Evolutionary conservation across 805 yeast genomes (phyloP).

Genomic region (Starmerella scarabaei): DNA sequence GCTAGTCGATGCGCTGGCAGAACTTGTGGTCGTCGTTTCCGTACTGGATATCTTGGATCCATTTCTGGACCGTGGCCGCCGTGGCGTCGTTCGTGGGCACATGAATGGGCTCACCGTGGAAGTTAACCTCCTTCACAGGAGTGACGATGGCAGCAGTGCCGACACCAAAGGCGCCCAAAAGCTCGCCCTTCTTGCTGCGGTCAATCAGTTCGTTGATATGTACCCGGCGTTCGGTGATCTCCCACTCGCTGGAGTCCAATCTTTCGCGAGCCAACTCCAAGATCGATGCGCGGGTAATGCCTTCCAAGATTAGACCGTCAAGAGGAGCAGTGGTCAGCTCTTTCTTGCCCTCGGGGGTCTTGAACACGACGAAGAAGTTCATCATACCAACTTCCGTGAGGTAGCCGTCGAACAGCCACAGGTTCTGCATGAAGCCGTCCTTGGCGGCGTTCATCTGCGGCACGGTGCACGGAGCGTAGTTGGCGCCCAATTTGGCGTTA

Average conservation of each 20-base stretch:
- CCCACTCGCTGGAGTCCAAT: conserved; percentile 68
- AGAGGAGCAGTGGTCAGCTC: conserved; percentile 93
- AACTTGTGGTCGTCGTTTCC: conserved; percentile 57
- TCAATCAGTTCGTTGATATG: conserved; percentile 71
- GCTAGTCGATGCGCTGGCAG: conserved; percentile 12
- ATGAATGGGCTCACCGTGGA: conserved; percentile 44
- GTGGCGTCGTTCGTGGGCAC: conserved; percentile 56
- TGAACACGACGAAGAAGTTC: conserved; percentile 84
- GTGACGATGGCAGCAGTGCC: conserved; percentile 97
- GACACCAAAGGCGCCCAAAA: conserved; percentile 90
- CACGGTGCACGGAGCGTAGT: conserved; percentile 87
- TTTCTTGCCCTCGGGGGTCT: conserved; percentile 59
- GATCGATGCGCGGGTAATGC: conserved; percentile 89
- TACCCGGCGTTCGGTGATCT: conserved; percentile 65
- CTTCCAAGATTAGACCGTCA: conserved; percentile 93
- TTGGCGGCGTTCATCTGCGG: conserved; percentile 84
- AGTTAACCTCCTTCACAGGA: conserved; percentile 81
- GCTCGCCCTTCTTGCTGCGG: conserved; percentile 63
- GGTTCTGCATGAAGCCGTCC: conserved; percentile 88
- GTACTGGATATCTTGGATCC: conserved; percentile 87
- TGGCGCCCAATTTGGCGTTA: conserved; percentile 90
- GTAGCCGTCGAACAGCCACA: conserved; percentile 82
- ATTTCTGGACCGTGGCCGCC: conserved; percentile 60
- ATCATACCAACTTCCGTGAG: conserved; percentile 97
- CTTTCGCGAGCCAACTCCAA: conserved; percentile 63